These are phyloP conservation scores for Silene latifolia DNA, from an alignment of 148 eudicot species.

Conservation along the genomic window DNA sequence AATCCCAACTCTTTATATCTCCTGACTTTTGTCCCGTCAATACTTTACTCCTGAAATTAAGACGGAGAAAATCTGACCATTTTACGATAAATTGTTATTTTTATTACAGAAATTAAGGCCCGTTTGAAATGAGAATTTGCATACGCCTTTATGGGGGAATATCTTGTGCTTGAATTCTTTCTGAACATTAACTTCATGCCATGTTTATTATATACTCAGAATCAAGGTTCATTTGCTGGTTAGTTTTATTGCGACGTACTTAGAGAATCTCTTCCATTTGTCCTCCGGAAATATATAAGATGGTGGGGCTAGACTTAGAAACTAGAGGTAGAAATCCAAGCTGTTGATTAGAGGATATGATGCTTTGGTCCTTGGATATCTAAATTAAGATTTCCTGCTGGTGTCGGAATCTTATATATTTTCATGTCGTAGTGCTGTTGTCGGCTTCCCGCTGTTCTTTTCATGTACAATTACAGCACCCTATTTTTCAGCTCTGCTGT, in stretches of 20 bases:
- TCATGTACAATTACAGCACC: background rate
- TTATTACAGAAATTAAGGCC: no score
- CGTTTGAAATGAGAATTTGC: no score
- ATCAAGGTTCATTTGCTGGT: background rate
- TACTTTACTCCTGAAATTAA: no score
- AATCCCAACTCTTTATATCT: slow-evolving; percentile 21
- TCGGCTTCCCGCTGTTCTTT: background rate
- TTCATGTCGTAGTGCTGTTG: background rate
- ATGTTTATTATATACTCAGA: background rate
- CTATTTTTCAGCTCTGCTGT: background rate
- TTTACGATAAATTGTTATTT: no score
- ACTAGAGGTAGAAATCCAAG: background rate
- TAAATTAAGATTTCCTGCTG: background rate
- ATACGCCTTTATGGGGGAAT: background rate
- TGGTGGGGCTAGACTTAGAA: slow-evolving; percentile 9
- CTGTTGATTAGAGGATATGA: background rate
- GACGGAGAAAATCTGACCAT: no score
- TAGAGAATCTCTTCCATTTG: background rate
- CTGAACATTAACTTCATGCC: no score
- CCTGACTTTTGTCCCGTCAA: slow-evolving; percentile 20
- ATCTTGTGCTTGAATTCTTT: slow-evolving; percentile 12
- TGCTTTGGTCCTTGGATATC: background rate
- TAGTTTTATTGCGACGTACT: background rate
- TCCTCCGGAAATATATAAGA: background rate
- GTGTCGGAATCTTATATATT: no score